A percentile compares a stretch with the other conserved stretches of the same genome.
Conservation (phyloP, 148 eudicot genomes). For the Vaccinium corymbosum region DNA sequence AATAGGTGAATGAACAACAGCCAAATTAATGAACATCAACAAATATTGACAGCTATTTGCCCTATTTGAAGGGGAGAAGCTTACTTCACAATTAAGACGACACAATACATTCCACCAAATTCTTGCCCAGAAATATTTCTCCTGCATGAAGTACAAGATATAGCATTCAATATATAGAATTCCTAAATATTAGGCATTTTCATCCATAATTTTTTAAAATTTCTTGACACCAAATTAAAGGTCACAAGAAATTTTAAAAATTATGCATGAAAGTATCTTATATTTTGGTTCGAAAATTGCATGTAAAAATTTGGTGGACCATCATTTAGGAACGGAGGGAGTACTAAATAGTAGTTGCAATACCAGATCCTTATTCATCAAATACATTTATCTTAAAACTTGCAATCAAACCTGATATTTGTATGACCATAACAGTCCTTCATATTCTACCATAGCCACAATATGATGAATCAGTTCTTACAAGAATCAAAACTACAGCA, state of each 20-base stretch:
- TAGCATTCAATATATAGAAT: background rate
- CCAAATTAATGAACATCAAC: background rate
- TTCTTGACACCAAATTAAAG: too few relatives aligned
- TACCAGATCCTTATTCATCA: background rate
- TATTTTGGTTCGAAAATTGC: too few relatives aligned
- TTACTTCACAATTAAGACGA: conserved; percentile 75
- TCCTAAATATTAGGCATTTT: too few relatives aligned
- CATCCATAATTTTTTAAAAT: too few relatives aligned
- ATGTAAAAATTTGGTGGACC: too few relatives aligned
- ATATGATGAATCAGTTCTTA: background rate
- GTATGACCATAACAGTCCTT: background rate
- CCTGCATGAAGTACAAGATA: conserved; percentile 39
- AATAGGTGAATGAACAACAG: background rate
- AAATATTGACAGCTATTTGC: too few relatives aligned
- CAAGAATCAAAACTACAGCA: background rate
- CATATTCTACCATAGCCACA: background rate
- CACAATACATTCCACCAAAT: conserved; percentile 92
- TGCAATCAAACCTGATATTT: background rate
- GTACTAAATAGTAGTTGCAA: background rate
- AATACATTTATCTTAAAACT: background rate
- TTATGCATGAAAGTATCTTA: too few relatives aligned
- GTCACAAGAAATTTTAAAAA: too few relatives aligned
- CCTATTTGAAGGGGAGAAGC: conserved; percentile 14
- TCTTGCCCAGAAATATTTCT: conserved; percentile 97
- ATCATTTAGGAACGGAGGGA: too few relatives aligned